These are phyloP conservation scores for Yueomyces sp. DNA, from an alignment of 1,139 yeast species.

Conservation along the genomic window DNA sequence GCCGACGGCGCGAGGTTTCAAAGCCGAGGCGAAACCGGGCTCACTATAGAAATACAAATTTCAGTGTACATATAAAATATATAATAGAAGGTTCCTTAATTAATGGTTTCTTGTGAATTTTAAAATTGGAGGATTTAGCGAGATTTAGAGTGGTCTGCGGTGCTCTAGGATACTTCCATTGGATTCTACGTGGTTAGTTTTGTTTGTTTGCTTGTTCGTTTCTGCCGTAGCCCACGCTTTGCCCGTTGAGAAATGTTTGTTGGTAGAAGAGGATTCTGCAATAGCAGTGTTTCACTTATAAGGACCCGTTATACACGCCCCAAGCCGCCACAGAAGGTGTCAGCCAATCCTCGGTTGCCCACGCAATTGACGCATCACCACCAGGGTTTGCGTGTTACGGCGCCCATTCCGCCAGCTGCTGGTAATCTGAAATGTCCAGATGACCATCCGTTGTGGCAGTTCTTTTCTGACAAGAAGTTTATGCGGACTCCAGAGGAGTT, in stretches of 20 bases:
- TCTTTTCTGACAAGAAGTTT: constrained; percentile 55
- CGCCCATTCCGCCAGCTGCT: constrained; percentile 81
- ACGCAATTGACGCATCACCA: constrained; percentile 20
- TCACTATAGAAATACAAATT: too few relatives aligned
- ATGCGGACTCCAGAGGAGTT: constrained; percentile 50
- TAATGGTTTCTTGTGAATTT: too few relatives aligned
- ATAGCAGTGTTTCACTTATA: constrained; percentile 8
- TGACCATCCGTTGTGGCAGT: constrained; percentile 93
- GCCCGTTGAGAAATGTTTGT: constrained; percentile 2
- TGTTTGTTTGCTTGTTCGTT: too few relatives aligned
- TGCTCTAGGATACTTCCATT: too few relatives aligned
- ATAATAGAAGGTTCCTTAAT: too few relatives aligned
- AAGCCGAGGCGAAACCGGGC: too few relatives aligned
- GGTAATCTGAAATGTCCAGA: constrained; percentile 61
- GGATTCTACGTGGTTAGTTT: too few relatives aligned
- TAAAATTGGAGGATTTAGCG: too few relatives aligned
- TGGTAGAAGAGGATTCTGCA: constrained; percentile 12
- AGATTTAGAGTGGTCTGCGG: too few relatives aligned
- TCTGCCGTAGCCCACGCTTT: too few relatives aligned
- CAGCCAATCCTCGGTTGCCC: constrained; percentile 11
- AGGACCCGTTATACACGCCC: constrained; percentile 20
- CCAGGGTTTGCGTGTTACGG: constrained; percentile 39
- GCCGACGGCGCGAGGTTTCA: too few relatives aligned
- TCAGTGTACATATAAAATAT: too few relatives aligned
- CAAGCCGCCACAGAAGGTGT: constrained; percentile 14